phyloP scores from a whole-genome alignment of 2,329 filamentous ascomycete species.

The Dothideomycetes sp. region DNA sequence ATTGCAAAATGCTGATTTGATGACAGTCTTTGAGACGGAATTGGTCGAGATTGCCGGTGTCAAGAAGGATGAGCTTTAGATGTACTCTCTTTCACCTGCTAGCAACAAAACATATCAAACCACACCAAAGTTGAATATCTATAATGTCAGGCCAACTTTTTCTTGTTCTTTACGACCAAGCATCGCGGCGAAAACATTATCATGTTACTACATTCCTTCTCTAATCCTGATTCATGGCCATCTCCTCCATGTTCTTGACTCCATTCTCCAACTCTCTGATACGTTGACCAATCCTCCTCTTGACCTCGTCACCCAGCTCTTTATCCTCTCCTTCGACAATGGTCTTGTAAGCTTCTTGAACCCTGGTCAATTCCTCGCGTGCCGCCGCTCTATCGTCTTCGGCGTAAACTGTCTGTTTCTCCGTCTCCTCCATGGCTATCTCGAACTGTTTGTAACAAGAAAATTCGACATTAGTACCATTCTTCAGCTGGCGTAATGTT shows the following conservation, averaged over 20 bases:
- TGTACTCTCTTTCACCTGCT: too few relatives aligned
- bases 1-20: conserved; percentile 6
- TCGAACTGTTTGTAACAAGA: conserved; percentile 30
- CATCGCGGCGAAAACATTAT: too few relatives aligned
- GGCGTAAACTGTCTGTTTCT: conserved; percentile 48
- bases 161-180: too few relatives aligned
- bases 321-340: conserved; percentile 33
- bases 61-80: conserved; percentile 28
- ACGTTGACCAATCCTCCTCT: conserved; percentile 40
- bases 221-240: conserved; percentile 40
- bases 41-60: conserved; percentile 75
- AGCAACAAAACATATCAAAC: too few relatives aligned
- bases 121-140: too few relatives aligned
- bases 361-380: conserved; percentile 41
- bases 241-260: conserved; percentile 43
- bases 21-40: conserved; percentile 79
- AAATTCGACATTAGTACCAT: not conserved
- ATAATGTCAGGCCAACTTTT: too few relatives aligned
- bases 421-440: conserved; percentile 43
- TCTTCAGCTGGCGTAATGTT: not conserved
- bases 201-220: too few relatives aligned
- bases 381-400: conserved; percentile 46
- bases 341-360: conserved; percentile 39
- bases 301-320: conserved; percentile 41
- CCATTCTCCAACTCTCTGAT: conserved; percentile 47